A percentile compares a stretch with the other conserved stretches of the same genome.
Conservation (phyloP, 2,329 filamentous ascomycete species). For the Penicillium decumbens region DNA sequence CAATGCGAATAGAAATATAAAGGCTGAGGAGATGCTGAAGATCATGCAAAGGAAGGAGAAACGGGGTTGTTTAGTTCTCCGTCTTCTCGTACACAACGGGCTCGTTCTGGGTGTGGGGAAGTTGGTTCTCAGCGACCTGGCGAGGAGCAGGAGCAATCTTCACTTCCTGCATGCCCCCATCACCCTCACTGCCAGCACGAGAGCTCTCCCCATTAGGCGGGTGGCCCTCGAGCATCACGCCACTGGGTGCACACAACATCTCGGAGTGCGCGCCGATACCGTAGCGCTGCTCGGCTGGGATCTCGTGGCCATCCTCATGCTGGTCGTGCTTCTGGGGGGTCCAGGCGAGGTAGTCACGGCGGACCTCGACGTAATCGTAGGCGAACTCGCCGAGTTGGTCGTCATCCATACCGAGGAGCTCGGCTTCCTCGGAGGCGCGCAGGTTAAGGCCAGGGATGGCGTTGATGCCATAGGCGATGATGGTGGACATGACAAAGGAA, state of each 20-base stretch:
- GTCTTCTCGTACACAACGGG: slow-evolving; percentile 23
- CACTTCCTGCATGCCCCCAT: slow-evolving; percentile 30
- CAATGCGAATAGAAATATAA: slow-evolving; percentile 14
- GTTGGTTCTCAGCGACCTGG: slow-evolving; percentile 29
- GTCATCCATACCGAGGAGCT: slow-evolving; percentile 60
- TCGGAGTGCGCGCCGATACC: slow-evolving; percentile 58
- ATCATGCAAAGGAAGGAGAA: background rate
- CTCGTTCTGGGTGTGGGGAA: slow-evolving; percentile 6
- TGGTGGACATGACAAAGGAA: slow-evolving; percentile 62
- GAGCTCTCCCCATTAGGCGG: slow-evolving; percentile 27
- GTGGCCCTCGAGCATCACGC: slow-evolving; percentile 25
- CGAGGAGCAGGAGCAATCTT: slow-evolving; percentile 29
- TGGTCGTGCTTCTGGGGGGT: slow-evolving; percentile 44
- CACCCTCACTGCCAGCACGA: slow-evolving; percentile 28
- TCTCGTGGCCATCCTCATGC: slow-evolving; percentile 47
- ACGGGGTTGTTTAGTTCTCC: slow-evolving; percentile 6
- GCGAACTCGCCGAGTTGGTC: slow-evolving; percentile 51
- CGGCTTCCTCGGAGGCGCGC: slow-evolving; percentile 62
- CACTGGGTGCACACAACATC: slow-evolving; percentile 48
- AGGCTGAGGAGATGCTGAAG: slow-evolving; percentile 10
- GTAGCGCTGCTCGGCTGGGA: slow-evolving; percentile 57
- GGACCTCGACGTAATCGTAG: slow-evolving; percentile 51
- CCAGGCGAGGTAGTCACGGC: slow-evolving; percentile 50
- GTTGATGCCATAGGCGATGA: slow-evolving; percentile 68
- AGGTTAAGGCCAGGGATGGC: slow-evolving; percentile 66